A percentile compares a stretch with the other conserved stretches of the same genome.
These are phyloP conservation scores for Kurtzmaniella natalensis DNA, from an alignment of 1,139 yeast genomes.

Conservation along the genomic window DNA sequence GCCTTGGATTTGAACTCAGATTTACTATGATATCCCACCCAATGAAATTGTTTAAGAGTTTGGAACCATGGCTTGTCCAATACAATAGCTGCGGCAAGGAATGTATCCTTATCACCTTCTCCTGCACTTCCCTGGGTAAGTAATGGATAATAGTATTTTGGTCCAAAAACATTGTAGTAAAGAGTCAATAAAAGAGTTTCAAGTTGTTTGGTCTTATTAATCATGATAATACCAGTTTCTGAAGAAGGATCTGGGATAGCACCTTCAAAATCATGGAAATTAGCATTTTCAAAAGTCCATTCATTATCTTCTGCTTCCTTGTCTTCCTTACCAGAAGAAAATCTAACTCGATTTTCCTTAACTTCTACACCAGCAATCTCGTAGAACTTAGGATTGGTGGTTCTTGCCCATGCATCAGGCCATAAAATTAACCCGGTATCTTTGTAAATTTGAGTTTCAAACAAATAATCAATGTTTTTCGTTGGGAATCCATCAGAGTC, in stretches of 20 bases:
- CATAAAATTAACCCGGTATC: slow-evolving; percentile 44
- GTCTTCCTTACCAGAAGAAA: slow-evolving; percentile 27
- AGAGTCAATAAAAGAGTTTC: slow-evolving; percentile 48
- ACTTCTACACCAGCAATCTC: slow-evolving; percentile 40
- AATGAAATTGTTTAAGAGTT: slow-evolving; percentile 43
- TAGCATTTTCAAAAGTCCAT: slow-evolving; percentile 30
- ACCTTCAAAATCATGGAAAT: slow-evolving; percentile 54
- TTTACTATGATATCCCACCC: slow-evolving; percentile 49
- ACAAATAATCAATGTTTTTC: slow-evolving; percentile 48
- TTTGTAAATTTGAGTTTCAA: slow-evolving; percentile 32
- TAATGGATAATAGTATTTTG: slow-evolving; percentile 54
- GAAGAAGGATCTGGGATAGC: slow-evolving; percentile 60
- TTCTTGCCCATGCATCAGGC: slow-evolving; percentile 51
- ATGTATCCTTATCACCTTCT: slow-evolving; percentile 70
- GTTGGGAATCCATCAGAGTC: slow-evolving; percentile 70
- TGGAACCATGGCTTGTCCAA: slow-evolving; percentile 49
- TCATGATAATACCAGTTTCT: slow-evolving; percentile 60
- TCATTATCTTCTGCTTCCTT: slow-evolving; percentile 20
- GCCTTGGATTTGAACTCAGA: slow-evolving; percentile 48
- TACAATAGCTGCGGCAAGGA: slow-evolving; percentile 59
- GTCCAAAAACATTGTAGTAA: slow-evolving; percentile 61
- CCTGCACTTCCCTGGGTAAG: slow-evolving; percentile 68
- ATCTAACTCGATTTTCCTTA: slow-evolving; percentile 33
- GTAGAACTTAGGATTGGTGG: slow-evolving; percentile 43
- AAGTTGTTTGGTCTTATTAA: slow-evolving; percentile 49